These are phyloP conservation scores for Thozetella sp. DNA, from an alignment of 495 filamentous ascomycete species.

Conservation along the genomic window DNA sequence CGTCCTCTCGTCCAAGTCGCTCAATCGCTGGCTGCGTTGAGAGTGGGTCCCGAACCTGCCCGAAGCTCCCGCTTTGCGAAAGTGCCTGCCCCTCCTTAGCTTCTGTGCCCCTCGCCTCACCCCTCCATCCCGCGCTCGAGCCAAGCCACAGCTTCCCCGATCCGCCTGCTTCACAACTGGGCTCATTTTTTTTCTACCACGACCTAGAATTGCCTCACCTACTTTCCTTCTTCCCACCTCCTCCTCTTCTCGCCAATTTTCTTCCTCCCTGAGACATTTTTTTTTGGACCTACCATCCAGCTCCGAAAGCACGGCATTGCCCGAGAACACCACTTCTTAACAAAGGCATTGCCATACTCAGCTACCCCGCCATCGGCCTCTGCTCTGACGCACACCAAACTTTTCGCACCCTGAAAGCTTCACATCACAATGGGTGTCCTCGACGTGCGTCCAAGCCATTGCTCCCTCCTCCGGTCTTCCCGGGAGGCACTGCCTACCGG, in stretches of 20 bases:
- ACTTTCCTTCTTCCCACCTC: neutral
- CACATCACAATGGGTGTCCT: conserved; percentile 11
- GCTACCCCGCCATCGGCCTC: neutral
- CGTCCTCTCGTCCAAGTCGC: too few relatives aligned
- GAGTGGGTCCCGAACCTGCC: neutral
- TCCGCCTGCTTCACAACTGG: neutral
- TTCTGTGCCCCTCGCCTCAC: neutral
- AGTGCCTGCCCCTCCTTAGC: neutral
- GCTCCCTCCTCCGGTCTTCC: neutral
- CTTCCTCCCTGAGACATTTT: neutral
- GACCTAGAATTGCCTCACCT: neutral
- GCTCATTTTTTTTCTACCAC: neutral
- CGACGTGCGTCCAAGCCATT: conserved; percentile 6
- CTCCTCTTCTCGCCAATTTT: neutral
- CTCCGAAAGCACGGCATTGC: too few relatives aligned
- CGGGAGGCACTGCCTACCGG: too few relatives aligned
- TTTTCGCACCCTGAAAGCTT: too few relatives aligned
- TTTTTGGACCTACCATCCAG: neutral
- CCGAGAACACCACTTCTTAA: neutral
- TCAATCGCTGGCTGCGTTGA: too few relatives aligned
- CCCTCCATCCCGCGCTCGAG: conserved; percentile 2
- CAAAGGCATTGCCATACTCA: neutral
- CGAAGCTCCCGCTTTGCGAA: neutral
- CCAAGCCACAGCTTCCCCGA: conserved; percentile 1
- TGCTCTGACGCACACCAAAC: too few relatives aligned